These are phyloP conservation scores for Panicum hallii DNA, from an alignment of 202 grass and related monocot species.

Conservation along the genomic window DNA sequence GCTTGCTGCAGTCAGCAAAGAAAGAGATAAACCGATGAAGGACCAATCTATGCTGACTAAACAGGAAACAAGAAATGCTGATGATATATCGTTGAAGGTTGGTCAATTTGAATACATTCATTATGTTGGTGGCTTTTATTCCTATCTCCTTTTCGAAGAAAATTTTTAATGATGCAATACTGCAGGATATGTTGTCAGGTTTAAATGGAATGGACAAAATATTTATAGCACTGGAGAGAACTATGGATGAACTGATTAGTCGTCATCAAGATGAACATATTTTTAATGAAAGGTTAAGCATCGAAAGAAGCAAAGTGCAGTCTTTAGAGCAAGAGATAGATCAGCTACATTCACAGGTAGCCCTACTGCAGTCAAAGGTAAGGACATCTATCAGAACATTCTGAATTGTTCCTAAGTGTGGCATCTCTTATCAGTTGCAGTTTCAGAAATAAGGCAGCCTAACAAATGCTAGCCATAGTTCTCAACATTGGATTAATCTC, in stretches of 20 bases:
- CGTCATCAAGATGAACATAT: constrained; percentile 53
- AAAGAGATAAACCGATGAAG: constrained; percentile 68
- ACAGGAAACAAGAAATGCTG: constrained; percentile 50
- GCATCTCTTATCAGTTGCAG: not conserved
- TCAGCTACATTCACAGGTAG: constrained; percentile 67
- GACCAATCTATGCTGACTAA: constrained; percentile 47
- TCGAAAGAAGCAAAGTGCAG: constrained; percentile 64
- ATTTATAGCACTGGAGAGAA: constrained; percentile 64
- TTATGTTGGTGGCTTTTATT: constrained; percentile 26
- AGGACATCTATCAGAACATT: not conserved
- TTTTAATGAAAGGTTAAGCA: constrained; percentile 73
- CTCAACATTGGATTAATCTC: not conserved
- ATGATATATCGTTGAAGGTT: constrained; percentile 68
- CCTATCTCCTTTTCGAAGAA: constrained; percentile 14
- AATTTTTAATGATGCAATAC: constrained; percentile 27
- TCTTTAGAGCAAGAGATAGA: constrained; percentile 86
- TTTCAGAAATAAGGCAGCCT: constrained; percentile 5
- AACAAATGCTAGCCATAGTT: not conserved
- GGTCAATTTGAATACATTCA: constrained; percentile 26
- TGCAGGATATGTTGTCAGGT: constrained; percentile 71
- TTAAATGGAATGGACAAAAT: constrained; percentile 59
- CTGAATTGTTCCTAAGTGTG: not conserved
- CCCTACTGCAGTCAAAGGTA: constrained; percentile 89
- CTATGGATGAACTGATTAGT: constrained; percentile 63
- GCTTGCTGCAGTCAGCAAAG: constrained; percentile 75